These are phyloP conservation scores for Cucumis variabilis DNA, from an alignment of 331 rosid genomes.

Conservation along the genomic window DNA sequence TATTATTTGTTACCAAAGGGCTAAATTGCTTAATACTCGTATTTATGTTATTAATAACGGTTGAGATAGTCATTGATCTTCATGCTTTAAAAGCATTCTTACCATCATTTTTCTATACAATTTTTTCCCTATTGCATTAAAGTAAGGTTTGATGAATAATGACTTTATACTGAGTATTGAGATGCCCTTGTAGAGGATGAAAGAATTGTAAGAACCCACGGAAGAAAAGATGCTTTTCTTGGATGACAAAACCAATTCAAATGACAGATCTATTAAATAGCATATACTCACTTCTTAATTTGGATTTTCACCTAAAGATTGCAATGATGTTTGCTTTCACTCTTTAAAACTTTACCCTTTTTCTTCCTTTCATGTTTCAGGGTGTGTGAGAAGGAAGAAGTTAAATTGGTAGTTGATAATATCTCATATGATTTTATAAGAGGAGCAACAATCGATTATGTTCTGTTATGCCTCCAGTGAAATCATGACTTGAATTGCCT, in stretches of 20 bases:
- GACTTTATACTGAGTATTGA: background rate
- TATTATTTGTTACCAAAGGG: too few relatives aligned
- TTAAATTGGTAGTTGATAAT: constrained; percentile 72
- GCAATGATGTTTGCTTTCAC: constrained; percentile 6
- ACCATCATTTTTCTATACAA: background rate
- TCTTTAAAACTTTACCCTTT: constrained; percentile 10
- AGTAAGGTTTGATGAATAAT: constrained; percentile 4
- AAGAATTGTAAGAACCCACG: constrained; percentile 59
- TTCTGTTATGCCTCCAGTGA: too few relatives aligned
- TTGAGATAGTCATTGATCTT: too few relatives aligned
- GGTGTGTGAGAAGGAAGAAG: constrained; percentile 79
- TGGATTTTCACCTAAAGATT: background rate
- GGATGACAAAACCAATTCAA: constrained; percentile 65
- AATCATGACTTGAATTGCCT: too few relatives aligned
- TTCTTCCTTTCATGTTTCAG: constrained; percentile 43
- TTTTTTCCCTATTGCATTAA: background rate
- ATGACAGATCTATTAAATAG: constrained; percentile 63
- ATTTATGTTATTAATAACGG: too few relatives aligned
- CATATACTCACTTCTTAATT: background rate
- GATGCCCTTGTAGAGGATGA: too few relatives aligned
- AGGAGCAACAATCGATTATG: constrained; percentile 96
- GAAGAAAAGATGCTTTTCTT: constrained; percentile 75
- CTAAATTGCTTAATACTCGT: too few relatives aligned
- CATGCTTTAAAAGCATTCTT: too few relatives aligned
- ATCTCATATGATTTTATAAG: constrained; percentile 85